phyloP scores from a whole-genome alignment of 2,329 filamentous ascomycete genomes.

The Trichoderma sp. region DNA sequence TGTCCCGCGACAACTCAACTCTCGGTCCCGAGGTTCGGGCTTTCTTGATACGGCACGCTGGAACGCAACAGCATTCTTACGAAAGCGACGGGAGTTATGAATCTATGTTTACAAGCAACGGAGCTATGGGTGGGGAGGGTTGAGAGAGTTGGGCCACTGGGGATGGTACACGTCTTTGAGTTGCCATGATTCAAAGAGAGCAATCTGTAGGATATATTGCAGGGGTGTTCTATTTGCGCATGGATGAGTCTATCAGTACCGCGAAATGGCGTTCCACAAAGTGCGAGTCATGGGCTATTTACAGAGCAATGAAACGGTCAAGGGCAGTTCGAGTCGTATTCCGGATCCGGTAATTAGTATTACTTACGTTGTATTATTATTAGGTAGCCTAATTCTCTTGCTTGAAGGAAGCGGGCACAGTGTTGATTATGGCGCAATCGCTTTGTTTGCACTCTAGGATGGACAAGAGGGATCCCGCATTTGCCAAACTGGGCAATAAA shows the following conservation, averaged over 20 bases:
- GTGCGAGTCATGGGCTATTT: neutral
- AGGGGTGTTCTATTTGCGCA: neutral
- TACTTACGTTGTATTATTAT: neutral
- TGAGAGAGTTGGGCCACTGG: neutral
- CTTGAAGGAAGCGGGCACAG: neutral
- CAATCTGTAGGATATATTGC: neutral
- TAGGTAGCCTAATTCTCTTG: neutral
- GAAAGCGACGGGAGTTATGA: neutral
- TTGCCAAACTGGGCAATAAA: neutral
- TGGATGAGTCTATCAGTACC: neutral
- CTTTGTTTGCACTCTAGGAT: neutral
- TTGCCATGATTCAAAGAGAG: neutral
- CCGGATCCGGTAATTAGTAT: neutral
- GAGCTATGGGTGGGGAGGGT: conserved; percentile 3
- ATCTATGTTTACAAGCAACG: neutral
- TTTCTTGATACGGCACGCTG: neutral
- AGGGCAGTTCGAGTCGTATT: neutral
- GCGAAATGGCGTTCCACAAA: neutral
- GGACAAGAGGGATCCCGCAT: neutral
- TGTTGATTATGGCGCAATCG: neutral
- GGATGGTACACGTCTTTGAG: neutral
- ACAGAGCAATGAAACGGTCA: neutral
- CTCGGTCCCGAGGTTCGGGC: neutral
- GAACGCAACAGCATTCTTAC: neutral
- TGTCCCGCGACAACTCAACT: neutral